phyloP scores from a whole-genome alignment of 2,329 filamentous ascomycete species.

The Talaromyces sp. region DNA sequence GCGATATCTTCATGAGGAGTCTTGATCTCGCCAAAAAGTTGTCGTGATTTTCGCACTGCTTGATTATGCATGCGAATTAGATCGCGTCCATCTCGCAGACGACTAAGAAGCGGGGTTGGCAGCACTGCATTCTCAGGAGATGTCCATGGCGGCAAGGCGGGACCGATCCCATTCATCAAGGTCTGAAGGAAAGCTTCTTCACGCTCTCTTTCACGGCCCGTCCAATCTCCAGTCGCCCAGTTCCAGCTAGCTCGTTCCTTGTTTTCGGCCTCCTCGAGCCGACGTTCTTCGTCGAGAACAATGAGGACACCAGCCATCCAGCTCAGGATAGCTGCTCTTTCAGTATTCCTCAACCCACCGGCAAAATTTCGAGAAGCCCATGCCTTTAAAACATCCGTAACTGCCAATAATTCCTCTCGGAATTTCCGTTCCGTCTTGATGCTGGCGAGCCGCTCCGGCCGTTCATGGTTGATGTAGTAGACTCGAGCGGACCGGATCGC shows the following conservation, averaged over 20 bases:
- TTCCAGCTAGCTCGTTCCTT: slow-evolving; percentile 70
- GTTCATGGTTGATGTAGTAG: slow-evolving; percentile 91
- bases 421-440: slow-evolving; percentile 87
- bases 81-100: slow-evolving; percentile 73
- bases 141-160: slow-evolving; percentile 66
- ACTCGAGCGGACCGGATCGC: slow-evolving; percentile 95
- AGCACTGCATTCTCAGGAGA: slow-evolving; percentile 49
- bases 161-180: slow-evolving; percentile 55
- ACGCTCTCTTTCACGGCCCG: slow-evolving; percentile 67
- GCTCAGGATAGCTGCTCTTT: slow-evolving; percentile 68
- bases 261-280: slow-evolving; percentile 70
- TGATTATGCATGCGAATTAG: slow-evolving; percentile 88
- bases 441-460: slow-evolving; percentile 76
- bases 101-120: slow-evolving; percentile 66
- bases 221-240: slow-evolving; percentile 80
- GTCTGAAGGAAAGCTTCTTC: slow-evolving; percentile 79
- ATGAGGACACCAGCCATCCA: slow-evolving; percentile 79
- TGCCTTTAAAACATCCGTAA: slow-evolving; percentile 86
- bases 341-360: slow-evolving; percentile 74
- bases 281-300: slow-evolving; percentile 73
- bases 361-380: slow-evolving; percentile 86
- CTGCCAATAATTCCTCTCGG: slow-evolving; percentile 74
- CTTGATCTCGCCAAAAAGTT: slow-evolving; percentile 85
- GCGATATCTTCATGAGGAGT: slow-evolving; percentile 86
- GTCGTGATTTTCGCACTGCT: slow-evolving; percentile 76